These are phyloP conservation scores for Paramecium bursaria DNA, from an alignment of 73 alveolate genomes.

Conservation along the genomic window DNA sequence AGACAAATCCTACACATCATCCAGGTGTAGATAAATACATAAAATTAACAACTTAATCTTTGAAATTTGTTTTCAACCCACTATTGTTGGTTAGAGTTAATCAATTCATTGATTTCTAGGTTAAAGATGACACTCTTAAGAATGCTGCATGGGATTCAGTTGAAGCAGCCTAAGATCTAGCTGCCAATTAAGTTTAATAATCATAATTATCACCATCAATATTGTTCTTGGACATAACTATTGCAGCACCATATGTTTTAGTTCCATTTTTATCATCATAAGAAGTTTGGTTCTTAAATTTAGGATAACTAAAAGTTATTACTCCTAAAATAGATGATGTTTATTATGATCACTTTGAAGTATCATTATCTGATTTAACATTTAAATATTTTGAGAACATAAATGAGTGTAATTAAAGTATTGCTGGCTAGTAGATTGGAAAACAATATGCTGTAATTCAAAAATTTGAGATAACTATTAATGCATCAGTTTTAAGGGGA, in stretches of 20 bases:
- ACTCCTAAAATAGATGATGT: conserved; percentile 34
- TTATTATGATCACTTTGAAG: conserved; percentile 51
- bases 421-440: background rate
- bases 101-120: conserved; percentile 55
- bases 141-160: conserved; percentile 64
- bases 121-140: conserved; percentile 61
- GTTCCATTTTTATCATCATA: conserved; percentile 46
- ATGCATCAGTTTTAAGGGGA: conserved; percentile 6
- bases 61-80: conserved; percentile 61
- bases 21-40: conserved; percentile 58
- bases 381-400: conserved; percentile 27
- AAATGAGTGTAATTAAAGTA: conserved; percentile 20
- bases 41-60: conserved; percentile 46
- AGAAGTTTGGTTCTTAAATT: conserved; percentile 67
- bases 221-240: conserved; percentile 24
- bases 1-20: conserved; percentile 61
- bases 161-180: conserved; percentile 41
- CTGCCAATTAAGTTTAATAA: conserved; percentile 28
- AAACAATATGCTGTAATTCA: conserved; percentile 1
- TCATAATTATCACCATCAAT: conserved; percentile 59
- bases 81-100: conserved; percentile 47
- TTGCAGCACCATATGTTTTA: conserved; percentile 53
- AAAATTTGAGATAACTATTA: background rate
- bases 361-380: conserved; percentile 41
- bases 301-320: conserved; percentile 44